Evolutionary conservation across 441 rosid genomes (phyloP), one percentile per base, ranked within the genome.

Genomic region (Jatropha podagrica): DNA sequence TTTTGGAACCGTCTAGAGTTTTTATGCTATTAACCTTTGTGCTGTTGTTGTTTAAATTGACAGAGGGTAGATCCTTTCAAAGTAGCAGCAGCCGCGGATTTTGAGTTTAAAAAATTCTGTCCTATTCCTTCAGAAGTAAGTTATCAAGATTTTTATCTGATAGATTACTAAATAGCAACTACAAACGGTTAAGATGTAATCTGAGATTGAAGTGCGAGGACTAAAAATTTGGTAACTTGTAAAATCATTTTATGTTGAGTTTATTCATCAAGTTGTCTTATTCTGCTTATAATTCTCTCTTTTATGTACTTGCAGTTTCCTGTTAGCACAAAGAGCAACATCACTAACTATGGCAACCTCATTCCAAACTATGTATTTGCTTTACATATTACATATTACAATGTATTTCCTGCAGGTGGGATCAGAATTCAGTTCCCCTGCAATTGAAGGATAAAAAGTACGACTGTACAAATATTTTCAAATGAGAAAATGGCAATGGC

Each of bases 91-190:
- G 61, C 51, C 46, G 51, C 18, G 40, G 63, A 82, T 76, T 58
- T 42, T 18, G 68, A 76, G 41, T 69, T 69, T 49, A 37, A 40
- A 23, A 62, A 75, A 52, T 69, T 77, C 71, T 49, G 78, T 78
- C 87, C 85, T 38, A 72, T 68, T 63, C 48, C 72, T 58, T 80
- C 78, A 75, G 79, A 75, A 78, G 94, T 86, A 77, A 81, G 87
- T 74, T 60, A 70, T 51, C 49, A 1, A 42, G 46, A 42, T 42
- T 42, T 8, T 42, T 27, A 27, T 27, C 32, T 27, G 32, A 27
- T 27, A 27, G 32, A 27, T 27, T 27, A 27, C 46, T 51, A 17
- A 4, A 32, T 37, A 4, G 4, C 14, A 38, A 32, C 46, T 17
- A 48, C 41, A 42, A 15, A 42, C 0, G 46, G 46, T 4, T 42